Evolutionary conservation across 2,329 filamentous ascomycete genomes (phyloP).

Genomic region (Curvularia sp.): DNA sequence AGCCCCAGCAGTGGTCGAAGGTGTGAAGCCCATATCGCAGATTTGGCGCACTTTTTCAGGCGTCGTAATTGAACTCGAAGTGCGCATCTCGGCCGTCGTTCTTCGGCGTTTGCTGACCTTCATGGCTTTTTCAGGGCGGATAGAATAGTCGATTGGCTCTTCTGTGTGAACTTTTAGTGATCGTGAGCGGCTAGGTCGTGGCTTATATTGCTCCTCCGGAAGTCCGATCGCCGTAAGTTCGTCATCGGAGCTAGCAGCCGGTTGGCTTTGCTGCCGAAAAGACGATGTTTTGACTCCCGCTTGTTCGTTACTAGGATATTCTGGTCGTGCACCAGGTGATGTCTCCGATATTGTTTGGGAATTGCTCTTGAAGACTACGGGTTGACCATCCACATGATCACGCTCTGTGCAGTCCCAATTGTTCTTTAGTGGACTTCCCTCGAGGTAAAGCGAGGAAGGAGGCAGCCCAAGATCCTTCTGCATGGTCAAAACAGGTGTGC

Average conservation of each 20-base stretch:
- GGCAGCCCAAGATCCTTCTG: not conserved
- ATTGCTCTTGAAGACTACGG: not conserved
- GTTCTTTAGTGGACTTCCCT: slow-evolving; percentile 13
- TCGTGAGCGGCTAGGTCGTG: slow-evolving; percentile 47
- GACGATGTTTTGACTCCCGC: slow-evolving; percentile 4
- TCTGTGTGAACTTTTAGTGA: slow-evolving; percentile 34
- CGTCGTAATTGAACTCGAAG: slow-evolving; percentile 22
- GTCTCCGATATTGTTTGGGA: not conserved
- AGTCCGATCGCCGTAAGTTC: slow-evolving; percentile 32
- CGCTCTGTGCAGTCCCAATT: slow-evolving; percentile 2
- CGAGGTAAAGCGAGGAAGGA: slow-evolving; percentile 12
- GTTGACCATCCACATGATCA: not conserved
- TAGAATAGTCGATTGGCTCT: slow-evolving; percentile 40
- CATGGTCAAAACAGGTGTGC: not conserved
- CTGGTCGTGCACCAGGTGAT: not conserved
- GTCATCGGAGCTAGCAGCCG: slow-evolving; percentile 30
- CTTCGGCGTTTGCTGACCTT: slow-evolving; percentile 34
- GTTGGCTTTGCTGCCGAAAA: slow-evolving; percentile 9
- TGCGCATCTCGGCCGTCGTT: slow-evolving; percentile 23
- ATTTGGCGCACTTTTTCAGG: slow-evolving; percentile 43
- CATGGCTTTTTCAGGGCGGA: slow-evolving; percentile 38
- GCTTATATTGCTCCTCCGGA: slow-evolving; percentile 46
- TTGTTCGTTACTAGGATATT: not conserved
- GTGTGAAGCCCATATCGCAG: slow-evolving; percentile 48
- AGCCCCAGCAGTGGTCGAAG: slow-evolving; percentile 36